Evolutionary conservation across 225 moss, liverwort and hornwort genomes (phyloP).

Genomic region (Sphagnum contortum): DNA sequence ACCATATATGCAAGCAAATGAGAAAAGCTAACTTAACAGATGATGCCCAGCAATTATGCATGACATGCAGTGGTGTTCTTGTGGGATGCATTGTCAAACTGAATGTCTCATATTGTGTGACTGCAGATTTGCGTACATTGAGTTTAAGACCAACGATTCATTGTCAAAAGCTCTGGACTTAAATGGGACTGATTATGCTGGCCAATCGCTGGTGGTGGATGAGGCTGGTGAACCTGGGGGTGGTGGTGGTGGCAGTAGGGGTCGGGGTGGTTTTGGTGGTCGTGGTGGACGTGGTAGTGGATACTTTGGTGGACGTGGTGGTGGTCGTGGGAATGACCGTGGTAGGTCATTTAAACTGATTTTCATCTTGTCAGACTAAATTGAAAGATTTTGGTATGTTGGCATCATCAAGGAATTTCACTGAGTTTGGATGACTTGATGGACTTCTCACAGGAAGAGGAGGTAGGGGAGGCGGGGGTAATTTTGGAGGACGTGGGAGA

Average conservation of each 20-base stretch:
- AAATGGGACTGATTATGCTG: conserved; percentile 47
- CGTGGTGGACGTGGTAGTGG: conserved; percentile 27
- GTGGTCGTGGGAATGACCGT: conserved; percentile 42
- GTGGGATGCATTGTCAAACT: no score
- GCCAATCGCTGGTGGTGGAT: conserved; percentile 51
- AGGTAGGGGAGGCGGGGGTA: conserved; percentile 42
- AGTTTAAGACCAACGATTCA: conserved; percentile 51
- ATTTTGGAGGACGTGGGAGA: conserved; percentile 33
- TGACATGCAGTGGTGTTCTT: no score
- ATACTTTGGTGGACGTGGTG: conserved; percentile 30
- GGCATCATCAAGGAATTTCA: no score
- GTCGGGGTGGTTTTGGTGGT: conserved; percentile 34
- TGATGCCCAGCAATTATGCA: no score
- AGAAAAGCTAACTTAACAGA: no score
- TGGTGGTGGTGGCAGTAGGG: conserved; percentile 21
- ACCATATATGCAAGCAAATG: no score
- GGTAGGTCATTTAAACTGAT: conserved; percentile 11
- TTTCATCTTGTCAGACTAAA: no score
- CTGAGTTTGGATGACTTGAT: no score
- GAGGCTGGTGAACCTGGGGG: conserved; percentile 36
- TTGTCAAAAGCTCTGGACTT: conserved; percentile 35
- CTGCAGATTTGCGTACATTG: conserved; percentile 65
- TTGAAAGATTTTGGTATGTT: no score
- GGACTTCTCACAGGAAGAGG: conserved; percentile 23
- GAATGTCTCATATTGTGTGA: not conserved